Base-by-base conservation (phyloP, 140 eudicot species). In the Cichorium intybus region DNA sequence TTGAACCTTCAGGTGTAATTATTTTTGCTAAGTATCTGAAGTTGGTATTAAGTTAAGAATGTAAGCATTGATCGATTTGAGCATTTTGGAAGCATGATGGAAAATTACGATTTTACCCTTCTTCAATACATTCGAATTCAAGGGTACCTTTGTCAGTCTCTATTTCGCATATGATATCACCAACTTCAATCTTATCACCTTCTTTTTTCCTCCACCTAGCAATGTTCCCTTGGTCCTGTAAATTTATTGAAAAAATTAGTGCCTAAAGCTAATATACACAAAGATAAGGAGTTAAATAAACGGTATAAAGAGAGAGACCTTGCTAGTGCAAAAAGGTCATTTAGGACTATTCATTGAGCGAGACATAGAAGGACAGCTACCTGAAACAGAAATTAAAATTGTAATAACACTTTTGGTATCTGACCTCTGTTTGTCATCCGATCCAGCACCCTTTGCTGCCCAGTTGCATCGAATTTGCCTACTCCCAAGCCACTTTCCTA, bases 91-190 rank as follows among this genome's bases (percentile, higher is more conserved):
- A 50, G 57, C 50, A 1, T 49, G 31, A 37, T 9, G 14, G 7
- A 52, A 39, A 45, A 28, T 20, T 45, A 55, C 68, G 33, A 60
- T 10, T 47, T 67, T 93, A 93, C 99, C 99, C 99, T 73, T 93
- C 99, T 84, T 93, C 99, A 79, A 93, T 95, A 81, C 95, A 78
- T 78, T 93, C 99, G 68, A 74, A 83, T 74, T 93, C 99, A 70
- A 93, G 88, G 39, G 99, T 93, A 63, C 97, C 99, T 75, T 92
- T 88, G 79, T 92, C 99, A 8, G 99, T 92, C 75, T 92, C 99
- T 76, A 93, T 88, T 77, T 93, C 99, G 71, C 99, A 85, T 47
- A 93, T 72, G 76, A 93, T 83, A 74, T 93, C 99, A 68, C 99
- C 99, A 59, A 88, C 95, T 71, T 90, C 94, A 67, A 92, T 92